Base-by-base conservation (phyloP, 2,329 filamentous ascomycete genomes). In the Penicillium psychrosexuale region DNA sequence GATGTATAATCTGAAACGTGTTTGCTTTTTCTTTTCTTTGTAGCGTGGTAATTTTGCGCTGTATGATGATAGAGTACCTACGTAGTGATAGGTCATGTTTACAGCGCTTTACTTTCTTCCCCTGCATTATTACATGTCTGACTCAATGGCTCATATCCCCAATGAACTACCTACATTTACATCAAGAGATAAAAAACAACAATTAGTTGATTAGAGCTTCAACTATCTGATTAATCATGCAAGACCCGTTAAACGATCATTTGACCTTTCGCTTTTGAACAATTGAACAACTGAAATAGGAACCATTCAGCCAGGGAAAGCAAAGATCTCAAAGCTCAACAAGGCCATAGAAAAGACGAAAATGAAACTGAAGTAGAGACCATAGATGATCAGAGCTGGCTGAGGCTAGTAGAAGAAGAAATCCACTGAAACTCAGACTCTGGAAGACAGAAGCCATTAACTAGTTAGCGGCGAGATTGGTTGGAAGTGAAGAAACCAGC, bases 241-340 rank as follows among this genome's bases (percentile, higher is more conserved):
- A 50, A 19, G 43, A 37, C 47, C 37, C 17, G 30, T 28, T 17
- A 24, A 44, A 50, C 37, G 15, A 50, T 50, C 47, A 50, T 24
- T 24, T 34, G 47, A 50, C n/a, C 15, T 8, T 28, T 34, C 24
- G 9, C 28, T 43, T 8, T 24, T 31, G 15, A 9, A 34, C 5
- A 34, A 6, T 43, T 11, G 28, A 17, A 33, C 15, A 43, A 43
- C 38, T 44, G 47, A 34, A 34, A 34, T 24, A 24, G 15, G 38
- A 27, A 43, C 13, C 15, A 34, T 43, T 27, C 37, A 43, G 36
- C 12, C 2, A 28, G 47, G 13, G 8, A 27, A 19, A 13, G 19
- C 17, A 43, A 50, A 12, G 7, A 44, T 8, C 37, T 50, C 47
- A 50, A 50, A 50, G 37, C 47, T 50, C 28, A 50, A 44, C 36